phyloP scores from a whole-genome alignment of 2,329 filamentous ascomycete species.

The Calonectria ilicicola region DNA sequence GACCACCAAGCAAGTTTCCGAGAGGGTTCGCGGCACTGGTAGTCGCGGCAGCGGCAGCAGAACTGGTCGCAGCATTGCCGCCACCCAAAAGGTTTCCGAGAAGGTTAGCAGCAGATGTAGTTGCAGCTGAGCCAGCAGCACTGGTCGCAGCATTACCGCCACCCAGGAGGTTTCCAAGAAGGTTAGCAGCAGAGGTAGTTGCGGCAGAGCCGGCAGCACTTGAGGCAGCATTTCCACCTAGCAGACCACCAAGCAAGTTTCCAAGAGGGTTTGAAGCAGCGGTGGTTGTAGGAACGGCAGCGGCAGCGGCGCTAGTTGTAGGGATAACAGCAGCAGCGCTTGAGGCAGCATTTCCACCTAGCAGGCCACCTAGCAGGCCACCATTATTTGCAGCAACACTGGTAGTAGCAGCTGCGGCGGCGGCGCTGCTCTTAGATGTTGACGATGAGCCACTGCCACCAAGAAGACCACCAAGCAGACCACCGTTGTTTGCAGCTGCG shows the following conservation, averaged over 20 bases:
- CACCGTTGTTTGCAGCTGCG: too few relatives aligned
- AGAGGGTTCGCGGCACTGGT: not conserved
- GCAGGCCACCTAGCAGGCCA: not conserved
- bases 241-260: not conserved
- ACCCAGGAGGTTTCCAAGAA: not conserved
- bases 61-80: not conserved
- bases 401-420: not conserved
- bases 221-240: not conserved
- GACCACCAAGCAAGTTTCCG: not conserved
- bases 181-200: not conserved
- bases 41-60: not conserved
- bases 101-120: not conserved
- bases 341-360: not conserved
- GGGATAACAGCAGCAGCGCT: not conserved
- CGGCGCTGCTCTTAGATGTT: not conserved
- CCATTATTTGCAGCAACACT: not conserved
- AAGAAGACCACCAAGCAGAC: not conserved
- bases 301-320: not conserved
- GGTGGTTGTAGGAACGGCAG: not conserved
- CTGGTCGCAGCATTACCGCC: not conserved
- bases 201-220: not conserved
- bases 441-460: not conserved
- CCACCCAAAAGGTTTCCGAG: not conserved
- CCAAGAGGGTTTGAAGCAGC: not conserved
- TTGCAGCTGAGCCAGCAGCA: not conserved